Conservation (phyloP, 352 stramenopile species). For the Elongisporangium undulatum region DNA sequence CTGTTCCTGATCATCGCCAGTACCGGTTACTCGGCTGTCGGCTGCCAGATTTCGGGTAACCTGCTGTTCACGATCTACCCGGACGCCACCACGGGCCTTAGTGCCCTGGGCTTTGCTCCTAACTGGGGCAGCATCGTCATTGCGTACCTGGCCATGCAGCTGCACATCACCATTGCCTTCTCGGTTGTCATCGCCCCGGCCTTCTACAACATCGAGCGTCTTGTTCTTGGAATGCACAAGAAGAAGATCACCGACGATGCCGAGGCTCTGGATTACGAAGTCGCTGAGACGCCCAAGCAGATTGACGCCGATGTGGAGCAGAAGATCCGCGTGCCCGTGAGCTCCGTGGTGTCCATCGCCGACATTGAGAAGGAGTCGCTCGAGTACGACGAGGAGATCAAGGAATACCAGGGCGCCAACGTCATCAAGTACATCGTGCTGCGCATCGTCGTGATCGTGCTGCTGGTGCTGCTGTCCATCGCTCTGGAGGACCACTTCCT, state of each 20-base stretch:
- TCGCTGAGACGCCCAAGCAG: conserved; percentile 10
- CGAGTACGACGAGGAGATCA: conserved; percentile 9
- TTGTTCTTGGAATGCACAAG: conserved; percentile 38
- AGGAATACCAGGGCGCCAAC: conserved; percentile 7
- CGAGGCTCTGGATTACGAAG: conserved; percentile 10
- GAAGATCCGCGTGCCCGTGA: conserved; percentile 22
- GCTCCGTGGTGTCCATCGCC: conserved; percentile 40
- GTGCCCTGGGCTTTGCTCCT: conserved; percentile 30
- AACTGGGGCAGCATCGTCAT: conserved; percentile 28
- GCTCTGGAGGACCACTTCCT: conserved; percentile 8
- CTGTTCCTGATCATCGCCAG: conserved; percentile 38
- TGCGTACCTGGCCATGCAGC: conserved; percentile 42
- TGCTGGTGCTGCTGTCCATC: conserved; percentile 5
- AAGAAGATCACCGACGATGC: conserved; percentile 7
- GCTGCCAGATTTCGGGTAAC: conserved; percentile 48
- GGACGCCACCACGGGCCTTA: conserved; percentile 10
- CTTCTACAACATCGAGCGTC: conserved; percentile 30
- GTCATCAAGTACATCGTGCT: conserved; percentile 3
- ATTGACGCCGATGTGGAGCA: conserved; percentile 18
- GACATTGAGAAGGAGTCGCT: conserved; percentile 26
- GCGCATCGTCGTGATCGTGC: conserved; percentile 2
- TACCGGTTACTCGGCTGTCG: conserved; percentile 26
- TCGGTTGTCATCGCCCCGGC: conserved; percentile 30
- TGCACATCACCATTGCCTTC: conserved; percentile 42
- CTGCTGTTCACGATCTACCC: conserved; percentile 43